Conservation (phyloP, 169 alveolate species). For the Cryptosporidium meleagridis region DNA sequence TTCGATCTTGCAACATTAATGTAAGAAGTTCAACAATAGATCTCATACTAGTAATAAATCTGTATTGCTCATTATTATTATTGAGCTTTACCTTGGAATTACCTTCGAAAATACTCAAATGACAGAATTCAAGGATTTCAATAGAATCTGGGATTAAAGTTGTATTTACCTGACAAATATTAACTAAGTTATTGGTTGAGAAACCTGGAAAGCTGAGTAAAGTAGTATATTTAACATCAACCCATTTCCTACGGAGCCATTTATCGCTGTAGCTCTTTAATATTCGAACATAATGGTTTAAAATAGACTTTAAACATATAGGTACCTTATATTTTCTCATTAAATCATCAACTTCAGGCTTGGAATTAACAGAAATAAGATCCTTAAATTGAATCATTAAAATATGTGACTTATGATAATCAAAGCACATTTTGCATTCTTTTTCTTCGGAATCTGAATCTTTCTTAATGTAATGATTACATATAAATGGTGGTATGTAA, state of each 20-base stretch:
- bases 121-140: constrained; percentile 68
- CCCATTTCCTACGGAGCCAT: constrained; percentile 72
- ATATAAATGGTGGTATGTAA: constrained; percentile 53
- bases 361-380: constrained; percentile 13
- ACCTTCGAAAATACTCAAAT: constrained; percentile 52
- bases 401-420: constrained; percentile 64
- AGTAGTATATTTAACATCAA: constrained; percentile 62
- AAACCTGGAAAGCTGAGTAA: constrained; percentile 73
- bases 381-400: constrained; percentile 42
- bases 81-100: constrained; percentile 25
- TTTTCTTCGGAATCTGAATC: constrained; percentile 12
- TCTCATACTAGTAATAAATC: constrained; percentile 69
- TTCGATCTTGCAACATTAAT: constrained; percentile 65
- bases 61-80: constrained; percentile 45
- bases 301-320: constrained; percentile 29
- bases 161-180: constrained; percentile 74
- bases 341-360: constrained; percentile 28
- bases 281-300: constrained; percentile 44
- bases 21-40: constrained; percentile 71
- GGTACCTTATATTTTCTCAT: constrained; percentile 55
- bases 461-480: constrained; percentile 33
- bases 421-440: constrained; percentile 60
- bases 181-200: constrained; percentile 63
- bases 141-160: constrained; percentile 71
- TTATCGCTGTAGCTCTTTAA: constrained; percentile 37